Percentiles rank a stretch among this genome's conserved stretches.
Evolutionary conservation across 164 flowering plant species (phyloP).

Genomic region (Akebia trifoliata): DNA sequence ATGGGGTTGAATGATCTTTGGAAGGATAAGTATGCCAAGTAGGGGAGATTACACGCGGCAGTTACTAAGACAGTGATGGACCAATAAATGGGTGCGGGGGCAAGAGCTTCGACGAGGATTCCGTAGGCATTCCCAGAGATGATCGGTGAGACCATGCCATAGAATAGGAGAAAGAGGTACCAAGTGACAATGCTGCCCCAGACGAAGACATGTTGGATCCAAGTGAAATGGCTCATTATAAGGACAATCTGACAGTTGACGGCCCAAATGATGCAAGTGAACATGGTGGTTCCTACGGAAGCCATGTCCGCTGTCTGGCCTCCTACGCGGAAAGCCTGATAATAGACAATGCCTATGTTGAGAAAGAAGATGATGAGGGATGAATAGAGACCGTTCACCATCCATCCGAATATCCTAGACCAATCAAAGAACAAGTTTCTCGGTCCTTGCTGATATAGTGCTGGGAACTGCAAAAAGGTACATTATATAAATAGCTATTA

Average conservation of each 20-base stretch:
- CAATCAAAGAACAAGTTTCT: constrained; percentile 86
- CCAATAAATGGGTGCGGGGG: constrained; percentile 88
- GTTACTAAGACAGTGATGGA: constrained; percentile 53
- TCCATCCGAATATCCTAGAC: constrained; percentile 88
- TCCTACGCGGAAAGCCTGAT: constrained; percentile 61
- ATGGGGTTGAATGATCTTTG: constrained; percentile 76
- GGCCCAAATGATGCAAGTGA: constrained; percentile 88
- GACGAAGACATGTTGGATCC: constrained; percentile 82
- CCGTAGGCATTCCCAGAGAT: constrained; percentile 43
- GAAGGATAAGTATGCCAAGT: constrained; percentile 62
- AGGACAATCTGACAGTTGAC: constrained; percentile 91
- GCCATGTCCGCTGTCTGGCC: constrained; percentile 90
- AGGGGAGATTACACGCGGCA: constrained; percentile 57
- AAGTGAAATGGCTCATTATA: constrained; percentile 92
- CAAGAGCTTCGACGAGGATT: constrained; percentile 71
- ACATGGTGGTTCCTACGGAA: constrained; percentile 79
- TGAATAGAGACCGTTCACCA: constrained; percentile 74
- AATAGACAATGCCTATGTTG: constrained; percentile 50
- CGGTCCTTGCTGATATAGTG: constrained; percentile 91
- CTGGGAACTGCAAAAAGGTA: constrained; percentile 78
- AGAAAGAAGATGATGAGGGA: constrained; percentile 71
- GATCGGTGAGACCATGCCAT: constrained; percentile 49
- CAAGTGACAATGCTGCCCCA: constrained; percentile 88
- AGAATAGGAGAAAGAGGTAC: constrained; percentile 70
- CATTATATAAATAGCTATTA: too few relatives aligned